A percentile compares a stretch with the other conserved stretches of the same genome.
phyloP scores from a whole-genome alignment of 768 basidiomycete species.

The Cytidiella melzeri region DNA sequence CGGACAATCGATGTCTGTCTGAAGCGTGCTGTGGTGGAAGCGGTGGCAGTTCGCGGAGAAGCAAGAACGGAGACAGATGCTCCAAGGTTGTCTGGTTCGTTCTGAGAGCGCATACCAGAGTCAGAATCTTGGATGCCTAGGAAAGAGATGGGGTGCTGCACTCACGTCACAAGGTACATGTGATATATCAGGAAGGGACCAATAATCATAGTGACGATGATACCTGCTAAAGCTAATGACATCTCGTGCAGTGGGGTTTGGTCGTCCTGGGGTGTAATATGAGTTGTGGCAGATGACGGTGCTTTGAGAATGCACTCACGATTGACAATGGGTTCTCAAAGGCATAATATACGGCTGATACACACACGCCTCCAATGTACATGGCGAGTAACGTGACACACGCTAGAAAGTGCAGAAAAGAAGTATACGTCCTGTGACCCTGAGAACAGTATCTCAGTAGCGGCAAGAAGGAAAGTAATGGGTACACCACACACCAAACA shows the following conservation, averaged over 20 bases:
- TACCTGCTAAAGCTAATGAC: conserved; percentile 51
- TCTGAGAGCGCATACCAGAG: too few relatives aligned
- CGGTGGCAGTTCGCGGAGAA: conserved; percentile 65
- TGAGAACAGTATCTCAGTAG: conserved; percentile 21
- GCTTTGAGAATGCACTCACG: conserved; percentile 34
- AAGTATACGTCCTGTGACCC: conserved; percentile 81
- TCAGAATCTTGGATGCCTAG: neutral
- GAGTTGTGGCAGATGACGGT: neutral
- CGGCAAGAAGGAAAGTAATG: neutral
- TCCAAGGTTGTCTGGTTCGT: conserved; percentile 87
- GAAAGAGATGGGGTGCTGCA: too few relatives aligned
- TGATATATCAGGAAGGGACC: conserved; percentile 77
- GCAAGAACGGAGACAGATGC: conserved; percentile 64
- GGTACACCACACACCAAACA: conserved; percentile 55
- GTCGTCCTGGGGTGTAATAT: conserved; percentile 41
- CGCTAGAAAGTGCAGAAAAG: conserved; percentile 74
- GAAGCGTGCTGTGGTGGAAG: conserved; percentile 37
- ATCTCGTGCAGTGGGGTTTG: conserved; percentile 67
- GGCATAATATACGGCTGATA: conserved; percentile 53
- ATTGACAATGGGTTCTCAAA: conserved; percentile 57
- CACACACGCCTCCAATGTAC: conserved; percentile 52
- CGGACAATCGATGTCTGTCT: conserved; percentile 41
- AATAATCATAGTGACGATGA: conserved; percentile 56
- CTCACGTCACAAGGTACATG: conserved; percentile 68
- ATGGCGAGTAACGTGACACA: conserved; percentile 55